phyloP scores from a whole-genome alignment of 768 basidiomycete genomes.

The Suillus discolor region DNA sequence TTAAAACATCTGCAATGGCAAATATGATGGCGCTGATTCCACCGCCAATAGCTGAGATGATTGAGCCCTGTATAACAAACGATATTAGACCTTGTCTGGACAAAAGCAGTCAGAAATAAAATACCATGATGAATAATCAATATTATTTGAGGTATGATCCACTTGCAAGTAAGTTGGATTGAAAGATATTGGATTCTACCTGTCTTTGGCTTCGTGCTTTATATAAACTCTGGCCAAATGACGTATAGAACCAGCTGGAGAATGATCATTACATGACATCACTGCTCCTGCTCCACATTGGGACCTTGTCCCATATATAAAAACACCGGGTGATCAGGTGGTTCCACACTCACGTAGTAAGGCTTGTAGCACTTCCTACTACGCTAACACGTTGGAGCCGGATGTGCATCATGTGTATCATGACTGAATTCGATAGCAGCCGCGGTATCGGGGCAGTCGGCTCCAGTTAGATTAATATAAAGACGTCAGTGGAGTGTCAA shows the following conservation, averaged over 20 bases:
- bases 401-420: not conserved
- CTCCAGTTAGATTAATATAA: not conserved
- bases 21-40: slow-evolving; percentile 62
- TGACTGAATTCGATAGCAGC: not conserved
- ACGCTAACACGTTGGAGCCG: not conserved
- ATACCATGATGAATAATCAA: slow-evolving; percentile 4
- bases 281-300: not conserved
- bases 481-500: not conserved
- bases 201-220: not conserved
- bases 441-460: not conserved
- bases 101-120: too few species aligned
- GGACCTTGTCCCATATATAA: too few species aligned
- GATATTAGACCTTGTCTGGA: not conserved
- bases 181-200: not conserved
- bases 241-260: not conserved
- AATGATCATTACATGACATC: not conserved
- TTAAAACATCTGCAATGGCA: slow-evolving; percentile 60
- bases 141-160: not conserved
- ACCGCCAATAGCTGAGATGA: slow-evolving; percentile 65
- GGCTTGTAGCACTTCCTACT: not conserved
- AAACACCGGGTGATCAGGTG: not conserved
- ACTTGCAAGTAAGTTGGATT: not conserved
- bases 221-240: not conserved
- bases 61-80: slow-evolving; percentile 47
- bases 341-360: not conserved